phyloP scores from a whole-genome alignment of 352 stramenopile genomes.

The Peronospora belbahrii region DNA sequence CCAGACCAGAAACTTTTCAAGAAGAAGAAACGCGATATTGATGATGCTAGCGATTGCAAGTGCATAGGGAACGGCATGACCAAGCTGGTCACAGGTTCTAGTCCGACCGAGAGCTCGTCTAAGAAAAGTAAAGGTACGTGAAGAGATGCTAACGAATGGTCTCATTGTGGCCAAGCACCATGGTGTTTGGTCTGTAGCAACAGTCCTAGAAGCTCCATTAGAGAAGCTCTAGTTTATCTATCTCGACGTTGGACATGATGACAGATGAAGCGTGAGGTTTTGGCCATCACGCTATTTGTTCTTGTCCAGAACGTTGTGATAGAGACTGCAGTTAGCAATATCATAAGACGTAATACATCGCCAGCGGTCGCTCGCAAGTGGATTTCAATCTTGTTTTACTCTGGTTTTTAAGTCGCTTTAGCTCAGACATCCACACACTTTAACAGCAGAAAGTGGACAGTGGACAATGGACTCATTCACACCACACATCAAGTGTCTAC shows the following conservation, averaged over 20 bases:
- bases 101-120: conserved; percentile 10
- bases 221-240: neutral
- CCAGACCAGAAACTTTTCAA: conserved; percentile 11
- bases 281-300: neutral
- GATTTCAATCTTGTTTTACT: neutral
- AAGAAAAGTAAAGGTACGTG: conserved; percentile 42
- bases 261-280: neutral
- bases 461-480: too few relatives aligned
- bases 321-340: conserved; percentile 1
- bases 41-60: conserved; percentile 7
- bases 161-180: conserved; percentile 1
- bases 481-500: conserved; percentile 33
- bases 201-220: neutral
- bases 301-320: neutral
- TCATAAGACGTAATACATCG: too few relatives aligned
- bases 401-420: neutral
- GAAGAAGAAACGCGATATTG: conserved; percentile 25
- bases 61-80: neutral
- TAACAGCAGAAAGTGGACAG: neutral
- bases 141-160: conserved; percentile 13
- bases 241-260: neutral
- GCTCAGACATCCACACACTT: neutral
- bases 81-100: neutral
- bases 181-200: conserved; percentile 1
- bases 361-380: too few relatives aligned